Base-by-base conservation (phyloP, 2,329 filamentous ascomycete genomes). In the Colletotrichum cuscutae region DNA sequence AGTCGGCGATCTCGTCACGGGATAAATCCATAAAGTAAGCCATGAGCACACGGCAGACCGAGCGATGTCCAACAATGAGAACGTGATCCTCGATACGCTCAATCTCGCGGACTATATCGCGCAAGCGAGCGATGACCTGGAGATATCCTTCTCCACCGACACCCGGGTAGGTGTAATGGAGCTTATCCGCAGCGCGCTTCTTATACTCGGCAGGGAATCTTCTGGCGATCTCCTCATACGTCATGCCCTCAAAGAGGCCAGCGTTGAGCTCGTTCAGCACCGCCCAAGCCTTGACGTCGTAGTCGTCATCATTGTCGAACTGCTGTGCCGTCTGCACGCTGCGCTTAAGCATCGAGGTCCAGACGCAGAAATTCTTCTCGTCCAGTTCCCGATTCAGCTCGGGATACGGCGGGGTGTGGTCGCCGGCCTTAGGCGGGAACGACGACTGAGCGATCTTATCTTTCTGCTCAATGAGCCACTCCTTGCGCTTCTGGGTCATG, bases 211-310 rank as follows among this genome's bases (percentile, higher is more conserved):
- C 91, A 0, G 92, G 92, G 79, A 93, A 92, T 73, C 91, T 90
- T n/a, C 89, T 85, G 68, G 91, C 92, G 77, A 99, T 98, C 77
- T 98, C 94, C 2, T 93, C 90, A 81, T 99, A 98, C 0, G 97
- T 98, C 87, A 98, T 91, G 63, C 97, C 96, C 80, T 99, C 97
- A 85, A 98, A 98, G 62, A 91, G 89, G 15, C 97, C 97, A 0
- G 96, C 93, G 78, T 98, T 97, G 61, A 99, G 90, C 83, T 99
- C 97, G 79, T 99, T 97, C 64, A 99, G 89, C 94, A 98, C 97
- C 79, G 95, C 94, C 95, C 96, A 98, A 77, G 97, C 94, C 85
- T 99, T 99, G 77, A 97, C 92, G 76, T 98, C 97, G 81, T 96
- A 98, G 26, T 98, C 96, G 76, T 98, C 97, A 76, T 98, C 97